Conservation (phyloP, 1,139 yeast genomes). For the Yamadazyma membranifaciens region DNA sequence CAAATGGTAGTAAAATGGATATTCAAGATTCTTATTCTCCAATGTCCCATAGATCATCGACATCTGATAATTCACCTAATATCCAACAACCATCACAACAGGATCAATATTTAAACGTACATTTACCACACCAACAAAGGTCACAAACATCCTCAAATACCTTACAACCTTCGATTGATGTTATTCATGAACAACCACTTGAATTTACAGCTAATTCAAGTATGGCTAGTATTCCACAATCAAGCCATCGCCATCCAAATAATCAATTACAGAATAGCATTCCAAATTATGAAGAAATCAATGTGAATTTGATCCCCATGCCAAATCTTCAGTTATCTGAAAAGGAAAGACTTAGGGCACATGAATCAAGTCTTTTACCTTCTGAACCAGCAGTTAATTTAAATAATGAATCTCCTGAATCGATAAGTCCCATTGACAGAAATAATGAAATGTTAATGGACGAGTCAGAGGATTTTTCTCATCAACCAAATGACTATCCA, state of each 20-base stretch:
- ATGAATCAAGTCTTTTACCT: constrained; percentile 59
- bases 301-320: constrained; percentile 15
- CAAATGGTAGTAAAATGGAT: constrained; percentile 8
- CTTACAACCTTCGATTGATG: not conserved
- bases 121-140: not conserved
- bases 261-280: not conserved
- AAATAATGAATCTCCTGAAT: constrained; percentile 20
- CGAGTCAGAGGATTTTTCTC: not conserved
- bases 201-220: not conserved
- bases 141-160: constrained; percentile 6
- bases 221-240: not conserved
- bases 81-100: not conserved
- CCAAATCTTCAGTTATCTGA: constrained; percentile 36
- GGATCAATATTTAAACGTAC: no score
- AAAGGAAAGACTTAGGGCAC: constrained; percentile 52
- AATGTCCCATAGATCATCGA: constrained; percentile 20
- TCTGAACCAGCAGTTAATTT: constrained; percentile 51
- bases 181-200: constrained; percentile 9
- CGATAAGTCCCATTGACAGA: constrained; percentile 14
- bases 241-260: not conserved
- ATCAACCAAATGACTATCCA: not conserved
- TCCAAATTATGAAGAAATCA: constrained; percentile 21
- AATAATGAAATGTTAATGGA: constrained; percentile 8
- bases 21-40: constrained; percentile 11
- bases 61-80: constrained; percentile 16